A percentile compares a stretch with the other conserved stretches of the same genome.
Evolutionary conservation across 805 yeast genomes (phyloP).

Genomic region (Dipodascopsis tothii): DNA sequence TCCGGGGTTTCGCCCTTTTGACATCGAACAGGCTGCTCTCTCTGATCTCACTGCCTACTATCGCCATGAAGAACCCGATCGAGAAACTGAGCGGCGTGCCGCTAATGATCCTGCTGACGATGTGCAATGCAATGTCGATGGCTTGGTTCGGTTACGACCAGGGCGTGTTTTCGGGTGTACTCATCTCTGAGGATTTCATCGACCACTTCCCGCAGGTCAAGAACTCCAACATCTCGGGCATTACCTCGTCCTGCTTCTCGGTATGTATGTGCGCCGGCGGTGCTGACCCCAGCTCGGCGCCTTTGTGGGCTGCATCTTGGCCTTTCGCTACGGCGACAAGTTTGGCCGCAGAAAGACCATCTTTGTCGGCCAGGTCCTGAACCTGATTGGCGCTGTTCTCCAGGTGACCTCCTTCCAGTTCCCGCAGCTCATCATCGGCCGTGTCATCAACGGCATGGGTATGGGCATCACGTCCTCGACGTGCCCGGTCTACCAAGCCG

Average conservation of each 20-base stretch:
- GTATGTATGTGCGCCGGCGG: background rate
- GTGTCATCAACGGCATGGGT: constrained; percentile 41
- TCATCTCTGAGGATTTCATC: background rate
- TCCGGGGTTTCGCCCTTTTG: too few relatives aligned
- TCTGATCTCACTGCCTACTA: too few relatives aligned
- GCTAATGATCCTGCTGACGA: background rate
- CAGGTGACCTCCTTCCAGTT: constrained; percentile 53
- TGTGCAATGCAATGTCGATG: background rate
- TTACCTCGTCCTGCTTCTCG: background rate
- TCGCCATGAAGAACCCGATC: background rate
- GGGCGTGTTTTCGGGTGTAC: constrained; percentile 1
- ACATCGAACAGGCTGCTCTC: too few relatives aligned
- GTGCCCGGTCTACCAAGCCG: constrained; percentile 54
- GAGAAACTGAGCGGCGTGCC: background rate
- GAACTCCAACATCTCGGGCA: background rate
- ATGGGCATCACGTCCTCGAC: constrained; percentile 54
- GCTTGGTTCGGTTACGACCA: background rate
- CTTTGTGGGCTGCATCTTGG: constrained; percentile 56
- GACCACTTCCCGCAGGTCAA: background rate
- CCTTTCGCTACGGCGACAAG: constrained; percentile 48
- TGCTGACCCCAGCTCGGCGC: constrained; percentile 56
- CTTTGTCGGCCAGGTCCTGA: constrained; percentile 42
- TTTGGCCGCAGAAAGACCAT: constrained; percentile 54
- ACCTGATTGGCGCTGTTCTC: constrained; percentile 53
- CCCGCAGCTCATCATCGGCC: constrained; percentile 58